Conservation (phyloP, 2,329 filamentous ascomycete species). For the Fusarium sp. region DNA sequence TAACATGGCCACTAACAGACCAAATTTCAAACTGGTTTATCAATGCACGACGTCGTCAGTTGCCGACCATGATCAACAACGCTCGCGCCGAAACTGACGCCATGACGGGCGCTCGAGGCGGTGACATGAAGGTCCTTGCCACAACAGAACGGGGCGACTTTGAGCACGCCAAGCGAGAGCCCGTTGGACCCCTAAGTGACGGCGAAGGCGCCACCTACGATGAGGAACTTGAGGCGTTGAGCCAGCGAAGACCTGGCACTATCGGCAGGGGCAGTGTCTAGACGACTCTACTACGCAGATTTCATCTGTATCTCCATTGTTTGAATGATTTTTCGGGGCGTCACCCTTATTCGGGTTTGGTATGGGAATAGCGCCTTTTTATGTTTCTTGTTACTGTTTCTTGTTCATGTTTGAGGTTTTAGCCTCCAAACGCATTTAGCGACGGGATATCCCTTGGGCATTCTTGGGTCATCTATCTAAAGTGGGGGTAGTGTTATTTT, state of each 20-base stretch:
- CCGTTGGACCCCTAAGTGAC: conserved; percentile 60
- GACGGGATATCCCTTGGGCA: conserved; percentile 36
- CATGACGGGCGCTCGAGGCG: conserved; percentile 54
- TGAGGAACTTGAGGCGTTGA: conserved; percentile 56
- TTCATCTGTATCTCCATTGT: conserved; percentile 1
- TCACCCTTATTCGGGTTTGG: conserved; percentile 34
- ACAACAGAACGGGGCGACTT: conserved; percentile 58
- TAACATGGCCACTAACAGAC: conserved; percentile 57
- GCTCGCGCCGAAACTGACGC: conserved; percentile 65
- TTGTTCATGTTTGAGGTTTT: conserved; percentile 30
- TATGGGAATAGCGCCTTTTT: conserved; percentile 42
- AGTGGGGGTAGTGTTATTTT: conserved; percentile 19
- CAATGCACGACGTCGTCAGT: conserved; percentile 77
- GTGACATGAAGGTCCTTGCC: conserved; percentile 56
- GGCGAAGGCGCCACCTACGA: conserved; percentile 61
- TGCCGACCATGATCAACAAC: conserved; percentile 71
- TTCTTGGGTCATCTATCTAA: conserved; percentile 18
- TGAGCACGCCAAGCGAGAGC: conserved; percentile 54
- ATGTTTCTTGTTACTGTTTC: conserved; percentile 12
- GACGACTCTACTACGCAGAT: background rate
- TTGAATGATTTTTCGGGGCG: conserved; percentile 15
- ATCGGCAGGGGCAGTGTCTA: conserved; percentile 64
- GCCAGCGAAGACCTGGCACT: conserved; percentile 51
- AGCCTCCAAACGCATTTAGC: conserved; percentile 36
- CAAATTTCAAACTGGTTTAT: conserved; percentile 87